Evolutionary conservation across 225 moss, liverwort and hornwort species (phyloP).

Genomic region (Thuidium tamariscinum): DNA sequence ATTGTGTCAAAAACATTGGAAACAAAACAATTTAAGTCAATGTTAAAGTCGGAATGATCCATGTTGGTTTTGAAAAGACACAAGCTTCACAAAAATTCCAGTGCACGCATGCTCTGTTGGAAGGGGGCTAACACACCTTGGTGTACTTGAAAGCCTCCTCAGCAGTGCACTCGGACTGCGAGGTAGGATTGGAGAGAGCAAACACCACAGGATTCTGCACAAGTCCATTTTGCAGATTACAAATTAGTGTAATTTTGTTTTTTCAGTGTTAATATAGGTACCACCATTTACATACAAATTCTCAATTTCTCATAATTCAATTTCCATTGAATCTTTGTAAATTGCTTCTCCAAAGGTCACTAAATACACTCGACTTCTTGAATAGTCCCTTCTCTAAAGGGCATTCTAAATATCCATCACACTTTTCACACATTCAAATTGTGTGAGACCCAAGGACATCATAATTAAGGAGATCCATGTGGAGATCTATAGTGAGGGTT

Average conservation of each 20-base stretch:
- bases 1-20: not conserved
- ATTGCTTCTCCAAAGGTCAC: not conserved
- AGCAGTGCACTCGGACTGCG: constrained; percentile 58
- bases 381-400: not conserved
- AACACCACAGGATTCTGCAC: constrained; percentile 67
- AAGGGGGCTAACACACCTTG: constrained; percentile 11
- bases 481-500: too few species aligned
- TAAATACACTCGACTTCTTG: not conserved
- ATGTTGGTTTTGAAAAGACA: not conserved
- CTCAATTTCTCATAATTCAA: not conserved
- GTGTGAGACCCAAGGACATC: not conserved
- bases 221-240: not conserved
- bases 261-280: not conserved
- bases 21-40: not conserved
- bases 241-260: not conserved
- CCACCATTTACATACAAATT: not conserved
- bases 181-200: constrained; percentile 80
- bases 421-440: not conserved
- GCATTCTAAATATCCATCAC: not conserved
- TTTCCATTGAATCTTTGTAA: not conserved
- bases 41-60: not conserved
- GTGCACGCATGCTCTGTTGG: not conserved
- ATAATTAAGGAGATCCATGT: too few species aligned
- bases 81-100: not conserved
- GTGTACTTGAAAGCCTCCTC: constrained; percentile 65